phyloP scores from a whole-genome alignment of 2,329 filamentous ascomycete genomes.

The Capronia epimyces region DNA sequence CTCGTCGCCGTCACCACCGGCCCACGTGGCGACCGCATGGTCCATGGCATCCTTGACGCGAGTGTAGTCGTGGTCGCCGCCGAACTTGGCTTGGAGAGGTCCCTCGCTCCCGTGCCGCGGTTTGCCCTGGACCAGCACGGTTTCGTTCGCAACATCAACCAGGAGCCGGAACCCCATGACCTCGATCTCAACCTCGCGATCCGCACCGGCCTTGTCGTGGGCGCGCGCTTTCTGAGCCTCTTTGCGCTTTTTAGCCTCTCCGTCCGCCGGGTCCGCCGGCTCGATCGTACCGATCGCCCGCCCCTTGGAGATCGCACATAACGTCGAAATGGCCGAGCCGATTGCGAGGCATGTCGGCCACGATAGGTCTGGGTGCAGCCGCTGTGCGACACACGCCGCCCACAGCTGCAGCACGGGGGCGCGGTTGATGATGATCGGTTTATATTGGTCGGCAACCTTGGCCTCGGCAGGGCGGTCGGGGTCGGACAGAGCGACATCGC shows the following conservation, averaged over 20 bases:
- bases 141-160: constrained; percentile 16
- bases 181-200: constrained; percentile 16
- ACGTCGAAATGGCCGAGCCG: constrained; percentile 19
- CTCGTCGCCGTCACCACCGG: not conserved
- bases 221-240: constrained; percentile 11
- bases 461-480: not conserved
- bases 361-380: constrained; percentile 15
- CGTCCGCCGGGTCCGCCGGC: constrained; percentile 8
- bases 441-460: no score
- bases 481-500: not conserved
- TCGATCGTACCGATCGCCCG: constrained; percentile 21
- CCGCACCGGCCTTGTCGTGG: constrained; percentile 5
- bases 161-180: constrained; percentile 23
- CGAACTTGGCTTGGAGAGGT: constrained; percentile 16
- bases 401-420: constrained; percentile 26
- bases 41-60: not conserved
- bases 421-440: constrained; percentile 24
- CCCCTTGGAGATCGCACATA: constrained; percentile 27
- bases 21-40: not conserved
- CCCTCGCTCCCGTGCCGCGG: constrained; percentile 18
- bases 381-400: constrained; percentile 20
- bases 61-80: not conserved
- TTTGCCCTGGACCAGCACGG: constrained; percentile 19
- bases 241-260: constrained; percentile 12
- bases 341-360: constrained; percentile 20